Percentiles rank a stretch among this genome's conserved stretches.
Evolutionary conservation across 352 stramenopile species (phyloP).

Genomic region (Phytophthora gonapodyides): DNA sequence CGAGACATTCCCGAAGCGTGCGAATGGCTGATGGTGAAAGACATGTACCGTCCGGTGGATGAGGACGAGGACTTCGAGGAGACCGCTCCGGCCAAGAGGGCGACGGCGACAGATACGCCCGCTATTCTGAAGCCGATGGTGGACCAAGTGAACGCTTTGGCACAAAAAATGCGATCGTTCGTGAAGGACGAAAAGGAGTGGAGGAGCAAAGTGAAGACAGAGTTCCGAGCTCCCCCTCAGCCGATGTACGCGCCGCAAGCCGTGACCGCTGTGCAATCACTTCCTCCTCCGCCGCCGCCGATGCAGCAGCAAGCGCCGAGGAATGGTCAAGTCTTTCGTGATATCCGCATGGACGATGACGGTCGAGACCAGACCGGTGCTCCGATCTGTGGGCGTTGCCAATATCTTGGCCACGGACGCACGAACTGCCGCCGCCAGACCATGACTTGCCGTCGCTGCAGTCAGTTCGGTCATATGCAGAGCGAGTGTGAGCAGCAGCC

Average conservation of each 20-base stretch:
- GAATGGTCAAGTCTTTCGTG: neutral
- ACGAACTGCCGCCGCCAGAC: neutral
- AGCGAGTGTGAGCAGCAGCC: neutral
- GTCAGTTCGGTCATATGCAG: neutral
- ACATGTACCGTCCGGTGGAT: neutral
- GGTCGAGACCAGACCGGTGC: neutral
- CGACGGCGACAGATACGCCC: neutral
- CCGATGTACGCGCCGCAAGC: neutral
- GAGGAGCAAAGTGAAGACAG: neutral
- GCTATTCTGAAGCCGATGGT: neutral
- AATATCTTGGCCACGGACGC: neutral
- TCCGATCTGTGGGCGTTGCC: neutral
- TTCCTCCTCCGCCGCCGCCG: neutral
- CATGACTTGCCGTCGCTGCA: neutral
- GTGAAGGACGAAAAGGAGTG: neutral
- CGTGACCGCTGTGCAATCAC: neutral
- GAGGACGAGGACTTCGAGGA: slow-evolving; percentile 7
- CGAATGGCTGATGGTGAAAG: slow-evolving; percentile 8
- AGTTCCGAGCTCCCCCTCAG: neutral
- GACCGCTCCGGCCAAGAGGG: rapidly evolving
- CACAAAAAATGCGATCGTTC: neutral
- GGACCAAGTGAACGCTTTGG: neutral
- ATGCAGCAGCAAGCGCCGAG: neutral
- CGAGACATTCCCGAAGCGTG: slow-evolving; percentile 6
- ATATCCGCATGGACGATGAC: neutral